Percentiles rank a stretch among this genome's conserved stretches.
These are phyloP conservation scores for Dictyostelium brefeldianum DNA, from an alignment of 78 protist species.

Conservation along the genomic window DNA sequence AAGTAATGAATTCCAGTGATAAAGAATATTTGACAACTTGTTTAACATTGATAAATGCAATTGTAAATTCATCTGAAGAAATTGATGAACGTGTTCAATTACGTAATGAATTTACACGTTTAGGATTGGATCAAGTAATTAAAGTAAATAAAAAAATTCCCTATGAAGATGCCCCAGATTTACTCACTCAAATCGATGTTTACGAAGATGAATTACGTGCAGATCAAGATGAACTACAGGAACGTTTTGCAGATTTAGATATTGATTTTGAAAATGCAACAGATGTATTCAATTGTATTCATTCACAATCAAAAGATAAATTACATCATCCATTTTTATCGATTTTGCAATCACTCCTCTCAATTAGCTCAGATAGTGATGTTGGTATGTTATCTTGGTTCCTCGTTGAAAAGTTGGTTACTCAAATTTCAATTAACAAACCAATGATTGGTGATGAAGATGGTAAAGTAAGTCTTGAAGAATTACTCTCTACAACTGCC, in stretches of 20 bases:
- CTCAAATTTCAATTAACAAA: conserved; percentile 33
- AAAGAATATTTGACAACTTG: conserved; percentile 49
- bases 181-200: conserved; percentile 70
- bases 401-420: conserved; percentile 32
- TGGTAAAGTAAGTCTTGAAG: conserved; percentile 37
- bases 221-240: conserved; percentile 57
- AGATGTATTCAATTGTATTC: conserved; percentile 20
- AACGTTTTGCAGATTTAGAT: conserved; percentile 30
- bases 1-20: background rate
- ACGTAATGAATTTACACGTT: conserved; percentile 32
- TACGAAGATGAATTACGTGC: conserved; percentile 62
- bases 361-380: conserved; percentile 29
- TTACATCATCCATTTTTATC: conserved; percentile 51
- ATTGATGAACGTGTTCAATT: conserved; percentile 67
- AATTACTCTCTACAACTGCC: conserved; percentile 24
- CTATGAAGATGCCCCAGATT: conserved; percentile 57
- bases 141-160: conserved; percentile 17
- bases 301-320: conserved; percentile 13
- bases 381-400: conserved; percentile 61
- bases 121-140: conserved; percentile 50
- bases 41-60: conserved; percentile 45
- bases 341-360: conserved; percentile 40
- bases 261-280: conserved; percentile 47
- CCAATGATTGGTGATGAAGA: conserved; percentile 60
- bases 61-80: conserved; percentile 59